Evolutionary conservation across 805 yeast species (phyloP), one percentile per base, ranked within the genome.

Genomic region (Hanseniaspora mollemarum): DNA sequence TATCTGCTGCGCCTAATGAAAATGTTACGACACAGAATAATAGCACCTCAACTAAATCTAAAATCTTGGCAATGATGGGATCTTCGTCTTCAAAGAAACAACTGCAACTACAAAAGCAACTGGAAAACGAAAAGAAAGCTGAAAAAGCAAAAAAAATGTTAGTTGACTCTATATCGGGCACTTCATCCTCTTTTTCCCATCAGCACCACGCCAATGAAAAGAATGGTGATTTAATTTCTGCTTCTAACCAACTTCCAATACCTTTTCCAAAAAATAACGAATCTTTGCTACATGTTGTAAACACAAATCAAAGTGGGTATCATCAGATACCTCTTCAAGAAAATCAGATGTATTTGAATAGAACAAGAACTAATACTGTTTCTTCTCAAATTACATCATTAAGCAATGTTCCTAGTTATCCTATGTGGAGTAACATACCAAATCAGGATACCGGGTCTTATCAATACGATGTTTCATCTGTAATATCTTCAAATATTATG

Each of bases 371-470:
- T 35, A 62, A 64, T 45, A 65, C 69, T 3, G 59, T 62, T 33
- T 59, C 63, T 1, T 65, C 69, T 4, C 68, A 65, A 54, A 59
- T 64, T 18, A 64, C 68, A n/a, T 58, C 64, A 0, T 64, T 68
- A 15, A 49, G 46, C 24, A 42, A 49, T 42, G 46, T 49, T 28
- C 37, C 52, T 15, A 42, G 60, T 61, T 10, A 53, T 59, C 7
- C 55, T 54, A 22, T 60, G 53, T 28, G 55, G 53, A 35, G 39
- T 18, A 54, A 55, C 5, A 52, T 58, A 12, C 54, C 62, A 12
- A 53, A 60, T 10, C 60, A 60, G 42, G 56, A 55, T 29, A 49
- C 59, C 19, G 61, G 67, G 65, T 55, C 63, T 3, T 40, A 15
- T 10, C 52, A 41, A 21, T 42, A 41, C 29, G 52, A 49, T 35